These are phyloP conservation scores for Psilocybe mexicana DNA, from an alignment of 1,284 basidiomycete genomes.

Conservation along the genomic window DNA sequence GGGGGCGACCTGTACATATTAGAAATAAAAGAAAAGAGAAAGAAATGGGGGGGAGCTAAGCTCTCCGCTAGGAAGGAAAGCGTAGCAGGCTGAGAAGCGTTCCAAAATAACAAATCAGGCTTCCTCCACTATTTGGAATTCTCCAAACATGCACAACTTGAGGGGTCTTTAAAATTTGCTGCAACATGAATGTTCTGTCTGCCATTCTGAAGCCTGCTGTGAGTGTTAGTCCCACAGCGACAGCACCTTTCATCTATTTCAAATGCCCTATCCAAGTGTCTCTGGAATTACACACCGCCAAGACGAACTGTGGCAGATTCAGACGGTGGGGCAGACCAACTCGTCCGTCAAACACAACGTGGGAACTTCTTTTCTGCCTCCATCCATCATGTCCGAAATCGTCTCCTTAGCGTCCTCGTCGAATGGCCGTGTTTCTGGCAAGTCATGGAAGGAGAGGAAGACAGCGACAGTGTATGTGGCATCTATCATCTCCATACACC, in stretches of 20 bases:
- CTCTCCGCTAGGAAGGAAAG: slow-evolving; percentile 17
- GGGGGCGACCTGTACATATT: slow-evolving; percentile 33
- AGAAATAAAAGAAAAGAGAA: slow-evolving; percentile 5
- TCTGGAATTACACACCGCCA: neutral
- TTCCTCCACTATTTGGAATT: neutral
- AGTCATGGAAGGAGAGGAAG: slow-evolving; percentile 67
- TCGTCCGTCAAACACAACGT: slow-evolving; percentile 14
- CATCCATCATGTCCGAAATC: slow-evolving; percentile 23
- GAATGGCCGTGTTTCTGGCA: slow-evolving; percentile 59
- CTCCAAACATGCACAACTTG: slow-evolving; percentile 21
- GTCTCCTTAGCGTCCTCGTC: slow-evolving; percentile 51
- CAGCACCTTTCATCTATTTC: neutral
- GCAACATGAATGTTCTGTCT: slow-evolving; percentile 13
- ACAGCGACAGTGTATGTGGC: slow-evolving; percentile 57
- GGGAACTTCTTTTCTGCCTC: slow-evolving; percentile 18
- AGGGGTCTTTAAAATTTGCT: slow-evolving; percentile 2
- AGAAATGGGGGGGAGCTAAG: slow-evolving; percentile 14
- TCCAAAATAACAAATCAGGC: slow-evolving; percentile 14
- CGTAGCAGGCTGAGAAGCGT: slow-evolving; percentile 13
- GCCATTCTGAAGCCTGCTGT: neutral
- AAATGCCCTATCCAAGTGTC: neutral
- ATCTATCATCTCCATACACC: slow-evolving; percentile 3
- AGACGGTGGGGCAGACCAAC: neutral
- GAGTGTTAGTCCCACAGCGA: neutral
- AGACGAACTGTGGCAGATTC: neutral